A percentile compares a stretch with the other conserved stretches of the same genome.
Evolutionary conservation across 176 grass and related monocot species (phyloP).

Genomic region (Triticum urartu): DNA sequence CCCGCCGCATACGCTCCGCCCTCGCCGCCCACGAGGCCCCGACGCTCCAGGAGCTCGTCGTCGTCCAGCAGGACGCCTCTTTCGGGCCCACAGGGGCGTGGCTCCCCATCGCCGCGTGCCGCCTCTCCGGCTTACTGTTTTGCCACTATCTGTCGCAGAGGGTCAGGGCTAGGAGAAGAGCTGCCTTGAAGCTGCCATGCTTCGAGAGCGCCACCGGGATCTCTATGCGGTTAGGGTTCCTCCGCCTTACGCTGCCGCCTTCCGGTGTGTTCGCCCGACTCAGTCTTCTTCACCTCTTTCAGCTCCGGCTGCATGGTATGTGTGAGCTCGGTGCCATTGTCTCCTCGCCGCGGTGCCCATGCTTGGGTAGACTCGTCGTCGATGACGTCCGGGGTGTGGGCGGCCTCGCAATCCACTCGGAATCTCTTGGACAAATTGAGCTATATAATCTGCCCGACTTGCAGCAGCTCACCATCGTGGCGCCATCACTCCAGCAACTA

Average conservation of each 20-base stretch:
- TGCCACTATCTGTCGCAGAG: neutral
- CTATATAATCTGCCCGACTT: neutral
- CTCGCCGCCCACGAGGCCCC: neutral
- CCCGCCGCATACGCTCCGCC: neutral
- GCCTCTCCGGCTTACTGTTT: neutral
- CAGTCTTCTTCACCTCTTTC: neutral
- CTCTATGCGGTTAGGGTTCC: neutral
- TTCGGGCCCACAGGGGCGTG: neutral
- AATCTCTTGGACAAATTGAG: neutral
- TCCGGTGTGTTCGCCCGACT: neutral
- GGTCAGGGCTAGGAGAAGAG: neutral
- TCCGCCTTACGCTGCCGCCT: neutral
- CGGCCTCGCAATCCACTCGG: neutral
- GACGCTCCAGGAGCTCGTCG: neutral
- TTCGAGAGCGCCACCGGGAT: neutral
- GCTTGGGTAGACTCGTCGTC: neutral
- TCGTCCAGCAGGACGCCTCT: neutral
- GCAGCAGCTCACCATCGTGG: neutral
- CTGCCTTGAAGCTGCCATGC: neutral
- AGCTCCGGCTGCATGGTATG: neutral
- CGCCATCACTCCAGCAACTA: neutral
- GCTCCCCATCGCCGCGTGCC: no score
- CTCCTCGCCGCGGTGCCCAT: neutral
- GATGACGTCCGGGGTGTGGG: neutral
- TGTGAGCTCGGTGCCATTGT: neutral